A percentile compares a stretch with the other conserved stretches of the same genome.
Conservation (phyloP, 129 eudicot genomes). For the Calendula officinalis region DNA sequence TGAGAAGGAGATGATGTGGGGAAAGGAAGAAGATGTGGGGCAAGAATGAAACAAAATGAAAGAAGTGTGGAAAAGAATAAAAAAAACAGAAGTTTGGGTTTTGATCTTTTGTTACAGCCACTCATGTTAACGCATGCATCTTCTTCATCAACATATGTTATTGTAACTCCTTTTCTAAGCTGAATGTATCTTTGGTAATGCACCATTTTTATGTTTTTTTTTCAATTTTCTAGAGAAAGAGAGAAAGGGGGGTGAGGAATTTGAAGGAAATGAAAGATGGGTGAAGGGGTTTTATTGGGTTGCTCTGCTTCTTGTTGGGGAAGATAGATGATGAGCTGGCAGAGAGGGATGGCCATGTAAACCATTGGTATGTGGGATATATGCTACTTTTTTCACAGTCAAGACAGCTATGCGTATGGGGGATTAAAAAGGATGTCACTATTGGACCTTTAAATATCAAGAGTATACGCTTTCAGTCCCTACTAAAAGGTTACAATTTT, state of each 20-base stretch:
- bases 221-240: neutral
- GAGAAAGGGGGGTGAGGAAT: neutral
- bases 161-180: constrained; percentile 45
- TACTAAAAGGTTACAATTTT: too few relatives aligned
- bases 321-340: constrained; percentile 41
- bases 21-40: constrained; percentile 49
- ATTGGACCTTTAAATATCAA: too few relatives aligned
- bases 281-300: constrained; percentile 34
- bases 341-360: constrained; percentile 37
- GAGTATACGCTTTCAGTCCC: too few relatives aligned
- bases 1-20: constrained; percentile 46
- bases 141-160: constrained; percentile 49
- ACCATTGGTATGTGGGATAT: constrained; percentile 27
- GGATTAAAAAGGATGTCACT: too few relatives aligned
- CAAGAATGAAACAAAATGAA: constrained; percentile 56
- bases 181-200: constrained; percentile 48
- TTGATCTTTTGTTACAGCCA: constrained; percentile 39
- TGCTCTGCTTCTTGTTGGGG: constrained; percentile 30
- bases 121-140: constrained; percentile 42
- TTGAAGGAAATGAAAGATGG: constrained; percentile 14
- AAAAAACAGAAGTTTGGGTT: constrained; percentile 51
- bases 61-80: constrained; percentile 49
- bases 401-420: too few relatives aligned
- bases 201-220: constrained; percentile 27
- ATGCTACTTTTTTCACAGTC: too few relatives aligned